phyloP scores from a whole-genome alignment of 1,284 basidiomycete genomes.

The Neolentinus lepideus region DNA sequence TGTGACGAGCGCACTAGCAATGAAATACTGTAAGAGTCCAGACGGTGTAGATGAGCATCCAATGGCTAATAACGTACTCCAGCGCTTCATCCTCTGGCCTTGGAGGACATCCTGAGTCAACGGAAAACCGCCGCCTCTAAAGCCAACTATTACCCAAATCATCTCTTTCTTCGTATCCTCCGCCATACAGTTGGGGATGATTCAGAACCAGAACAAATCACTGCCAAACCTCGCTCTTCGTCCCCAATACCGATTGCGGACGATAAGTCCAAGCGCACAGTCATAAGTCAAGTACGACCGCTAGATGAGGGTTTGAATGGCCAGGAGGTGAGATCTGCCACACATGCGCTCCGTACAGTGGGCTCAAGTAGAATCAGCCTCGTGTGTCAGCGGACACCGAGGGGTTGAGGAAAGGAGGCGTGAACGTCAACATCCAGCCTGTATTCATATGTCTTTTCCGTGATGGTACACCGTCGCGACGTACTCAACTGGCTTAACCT shows the following conservation, averaged over 20 bases:
- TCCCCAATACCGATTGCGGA: neutral
- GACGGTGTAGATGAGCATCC: neutral
- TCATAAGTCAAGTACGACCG: neutral
- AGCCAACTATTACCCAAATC: slow-evolving; percentile 59
- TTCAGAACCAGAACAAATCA: neutral
- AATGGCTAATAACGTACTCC: slow-evolving; percentile 4
- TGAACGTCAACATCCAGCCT: slow-evolving; percentile 50
- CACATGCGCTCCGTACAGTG: neutral
- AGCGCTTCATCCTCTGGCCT: slow-evolving; percentile 63
- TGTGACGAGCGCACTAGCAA: slow-evolving; percentile 13
- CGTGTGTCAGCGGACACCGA: slow-evolving; percentile 29
- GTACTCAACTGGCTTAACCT: slow-evolving; percentile 20
- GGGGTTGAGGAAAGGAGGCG: slow-evolving; percentile 53
- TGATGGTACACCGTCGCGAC: slow-evolving; percentile 27
- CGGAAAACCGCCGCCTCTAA: slow-evolving; percentile 53
- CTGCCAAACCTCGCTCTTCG: neutral
- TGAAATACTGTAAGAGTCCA: neutral
- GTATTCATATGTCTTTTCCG: slow-evolving; percentile 60
- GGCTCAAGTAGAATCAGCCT: slow-evolving; percentile 8
- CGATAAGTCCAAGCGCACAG: neutral
- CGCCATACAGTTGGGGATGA: slow-evolving; percentile 39
- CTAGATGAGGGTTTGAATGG: neutral
- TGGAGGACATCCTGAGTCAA: slow-evolving; percentile 61
- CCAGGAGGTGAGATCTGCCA: neutral
- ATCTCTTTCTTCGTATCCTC: slow-evolving; percentile 59